Base-by-base conservation (phyloP, 164 flowering plant genomes). In the Kingdonia uniflora region DNA sequence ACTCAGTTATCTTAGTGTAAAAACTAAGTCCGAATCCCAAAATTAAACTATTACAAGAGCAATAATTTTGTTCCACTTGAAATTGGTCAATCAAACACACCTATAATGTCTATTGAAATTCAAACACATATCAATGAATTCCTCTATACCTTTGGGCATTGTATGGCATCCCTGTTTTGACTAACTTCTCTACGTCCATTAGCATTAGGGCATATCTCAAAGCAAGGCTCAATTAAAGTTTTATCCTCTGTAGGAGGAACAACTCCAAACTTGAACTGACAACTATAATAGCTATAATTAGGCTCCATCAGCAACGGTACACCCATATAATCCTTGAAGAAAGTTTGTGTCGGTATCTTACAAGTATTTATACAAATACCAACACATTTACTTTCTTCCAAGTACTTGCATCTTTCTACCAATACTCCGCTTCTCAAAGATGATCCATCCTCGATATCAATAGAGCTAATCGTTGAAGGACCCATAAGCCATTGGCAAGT, bases 401-500 rank as follows among this genome's bases (percentile, higher is more conserved):
- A 63, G 45, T 87, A 92, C 71, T 80, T 87, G 80, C 98, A 92
- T 65, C 73, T 85, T 61, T 87, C 94, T 1, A 92, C 95, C 56
- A 79, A 82, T 74, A 92, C 96, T 81, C 95, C 98, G 54, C 85
- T 87, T 2, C 44, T 49, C 61, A 78, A 78, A 8, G 88, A 73
- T 6, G 83, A 69, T 51, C 96, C 98, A 69, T 84, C 72, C 19
- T 82, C 79, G 56, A 84, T 80, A 51, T 85, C 78, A 11, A 92
- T 72, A 19, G 82, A 69, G 63, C 85, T 85, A 19, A 87, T 81
- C 0, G 61, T 58, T 75, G 95, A 87, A 0, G 67, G 57, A 11
- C 96, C 98, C 96, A 92, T 87, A 14, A 92, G 81, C 95, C 98
- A 92, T 67, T 80, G 91, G 59, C 98, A 92, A 57, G 96, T 72